Base-by-base conservation (phyloP, 257 asterid species). In the Lantana camara region DNA sequence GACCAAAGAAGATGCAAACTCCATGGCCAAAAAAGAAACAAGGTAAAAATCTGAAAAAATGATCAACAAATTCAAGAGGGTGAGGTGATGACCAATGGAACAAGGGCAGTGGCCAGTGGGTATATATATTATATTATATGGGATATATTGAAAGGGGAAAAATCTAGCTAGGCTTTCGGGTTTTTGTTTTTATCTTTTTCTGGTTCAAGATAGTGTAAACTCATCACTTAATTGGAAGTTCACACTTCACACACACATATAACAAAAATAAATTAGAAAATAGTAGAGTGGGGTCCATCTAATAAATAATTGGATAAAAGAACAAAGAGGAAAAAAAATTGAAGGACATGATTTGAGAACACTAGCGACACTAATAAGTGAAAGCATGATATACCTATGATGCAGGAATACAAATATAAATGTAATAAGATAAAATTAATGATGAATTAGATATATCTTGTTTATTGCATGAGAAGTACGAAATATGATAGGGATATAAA, bases 1-100 rank as follows among this genome's bases (percentile, higher is more conserved):
- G 57, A 56, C 40, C 34, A 37, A 21, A 42, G 66, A 50, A 19
- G 69, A 46, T 35, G 75, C n/a, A 68, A 55, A 68, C 61, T 61
- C 78, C 83, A 83, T 75, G 60, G 74, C 27, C 17, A 22, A 69
- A 54, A 64, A 15, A 16, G 22, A 10, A 56, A 42, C 30, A 9
- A 27, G 2, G 32, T n/a, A 44, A 35, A 10, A 11, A 32, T 20
- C 19, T 3, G 24, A 45, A 23, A n/a, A 20, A 13, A 37, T 30
- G 30, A 42, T 17, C 1, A 19, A 34, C 27, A 23, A 35, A 12
- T 1, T 2, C 13, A 27, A 16, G 9, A 13, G 1, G 16, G 9
- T 10, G 16, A 13, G 9, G 1, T 41, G 56, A 54, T 40, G 60
- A 42, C 67, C 64, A 64, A 61, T 60, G 64, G 54, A 45, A 45